A percentile compares a stretch with the other conserved stretches of the same genome.
phyloP scores from a whole-genome alignment of 75 land plant species.

The Cryptomeria japonica region DNA sequence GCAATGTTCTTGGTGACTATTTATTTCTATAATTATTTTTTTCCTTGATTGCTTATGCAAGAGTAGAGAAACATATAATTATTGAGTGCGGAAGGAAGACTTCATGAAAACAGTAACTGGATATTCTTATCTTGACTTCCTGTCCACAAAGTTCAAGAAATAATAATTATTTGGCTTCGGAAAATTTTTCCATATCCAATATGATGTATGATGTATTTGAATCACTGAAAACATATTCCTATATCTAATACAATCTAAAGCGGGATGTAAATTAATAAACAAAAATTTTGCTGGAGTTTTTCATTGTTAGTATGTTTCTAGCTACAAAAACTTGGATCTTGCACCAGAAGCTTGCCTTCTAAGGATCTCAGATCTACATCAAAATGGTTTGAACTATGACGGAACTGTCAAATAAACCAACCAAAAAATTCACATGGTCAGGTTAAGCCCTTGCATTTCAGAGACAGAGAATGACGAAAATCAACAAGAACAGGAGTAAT shows the following conservation, averaged over 20 bases:
- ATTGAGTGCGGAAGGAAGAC: not conserved
- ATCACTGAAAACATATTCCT: not conserved
- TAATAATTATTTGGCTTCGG: not conserved
- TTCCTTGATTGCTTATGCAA: not conserved
- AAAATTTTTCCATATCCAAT: not conserved
- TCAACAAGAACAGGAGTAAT: not conserved
- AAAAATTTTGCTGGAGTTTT: not conserved
- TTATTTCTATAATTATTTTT: not conserved
- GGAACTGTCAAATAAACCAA: not conserved
- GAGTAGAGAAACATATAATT: not conserved
- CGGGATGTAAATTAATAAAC: not conserved
- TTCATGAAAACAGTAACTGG: not conserved
- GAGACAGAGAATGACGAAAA: not conserved
- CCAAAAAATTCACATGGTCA: not conserved
- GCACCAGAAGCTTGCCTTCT: not conserved
- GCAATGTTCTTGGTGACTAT: not conserved
- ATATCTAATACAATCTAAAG: not conserved
- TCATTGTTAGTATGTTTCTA: not conserved
- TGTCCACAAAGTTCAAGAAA: not conserved
- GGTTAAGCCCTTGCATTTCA: not conserved
- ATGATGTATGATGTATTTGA: not conserved
- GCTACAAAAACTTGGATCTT: not conserved
- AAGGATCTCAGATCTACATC: not conserved
- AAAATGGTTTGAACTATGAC: not conserved
- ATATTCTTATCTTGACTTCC: not conserved